phyloP scores from a whole-genome alignment of 2,329 filamentous ascomycete species.

The Akanthomyces muscarius region DNA sequence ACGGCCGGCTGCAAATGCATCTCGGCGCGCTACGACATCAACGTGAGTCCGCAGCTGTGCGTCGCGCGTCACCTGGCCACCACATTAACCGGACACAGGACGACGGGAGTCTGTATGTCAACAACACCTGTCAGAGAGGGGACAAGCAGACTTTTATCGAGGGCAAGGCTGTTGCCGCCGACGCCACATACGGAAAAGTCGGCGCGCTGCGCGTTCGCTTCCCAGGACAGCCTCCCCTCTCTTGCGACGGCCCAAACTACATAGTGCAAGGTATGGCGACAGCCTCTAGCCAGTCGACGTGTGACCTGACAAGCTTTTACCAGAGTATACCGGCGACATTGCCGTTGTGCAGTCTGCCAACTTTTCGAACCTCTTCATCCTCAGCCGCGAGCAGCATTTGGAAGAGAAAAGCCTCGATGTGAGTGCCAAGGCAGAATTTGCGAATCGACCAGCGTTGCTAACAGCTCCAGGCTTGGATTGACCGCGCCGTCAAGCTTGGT shows the following conservation, averaged over 20 bases:
- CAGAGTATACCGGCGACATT: conserved; percentile 30
- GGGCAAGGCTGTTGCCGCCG: conserved; percentile 27
- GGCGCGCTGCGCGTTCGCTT: conserved; percentile 31
- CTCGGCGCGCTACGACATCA: conserved; percentile 29
- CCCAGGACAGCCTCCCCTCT: conserved; percentile 26
- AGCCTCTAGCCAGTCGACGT: too few species aligned
- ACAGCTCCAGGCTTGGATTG: conserved; percentile 24
- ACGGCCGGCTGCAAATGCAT: conserved; percentile 32
- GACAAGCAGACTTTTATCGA: conserved; percentile 28
- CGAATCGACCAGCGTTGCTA: not conserved
- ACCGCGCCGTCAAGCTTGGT: conserved; percentile 25
- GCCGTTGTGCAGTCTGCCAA: conserved; percentile 32
- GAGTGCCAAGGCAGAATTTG: conserved; percentile 6
- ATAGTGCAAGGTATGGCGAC: conserved; percentile 27
- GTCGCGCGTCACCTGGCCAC: not conserved
- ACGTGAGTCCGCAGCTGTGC: conserved; percentile 22
- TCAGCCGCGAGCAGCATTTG: conserved; percentile 29
- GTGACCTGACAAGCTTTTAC: not conserved
- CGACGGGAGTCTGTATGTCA: conserved; percentile 30
- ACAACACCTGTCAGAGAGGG: conserved; percentile 29
- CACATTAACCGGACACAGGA: conserved; percentile 21
- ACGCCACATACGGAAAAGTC: conserved; percentile 26
- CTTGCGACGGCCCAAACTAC: conserved; percentile 32
- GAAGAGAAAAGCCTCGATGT: conserved; percentile 27
- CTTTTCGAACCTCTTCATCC: conserved; percentile 31